Evolutionary conservation across 805 yeast genomes (phyloP).

Genomic region (Wickerhamiella domercqiae): DNA sequence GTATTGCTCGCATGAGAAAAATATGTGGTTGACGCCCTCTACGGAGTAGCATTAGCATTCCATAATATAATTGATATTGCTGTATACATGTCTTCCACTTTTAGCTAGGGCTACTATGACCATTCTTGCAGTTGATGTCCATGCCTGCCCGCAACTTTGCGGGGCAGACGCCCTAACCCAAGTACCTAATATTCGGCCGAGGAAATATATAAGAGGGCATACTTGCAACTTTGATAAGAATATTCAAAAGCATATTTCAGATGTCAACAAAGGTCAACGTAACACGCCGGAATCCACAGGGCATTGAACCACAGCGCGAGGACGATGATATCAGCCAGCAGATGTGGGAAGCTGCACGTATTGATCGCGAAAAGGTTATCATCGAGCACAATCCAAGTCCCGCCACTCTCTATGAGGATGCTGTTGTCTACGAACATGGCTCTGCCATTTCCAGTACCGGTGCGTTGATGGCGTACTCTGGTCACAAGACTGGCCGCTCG

Average conservation of each 20-base stretch:
- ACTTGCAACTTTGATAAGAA: neutral
- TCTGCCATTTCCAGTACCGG: slow-evolving; percentile 88
- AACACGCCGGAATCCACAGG: slow-evolving; percentile 29
- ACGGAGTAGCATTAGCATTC: too few species aligned
- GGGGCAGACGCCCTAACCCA: too few species aligned
- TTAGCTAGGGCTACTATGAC: too few species aligned
- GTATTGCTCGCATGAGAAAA: too few species aligned
- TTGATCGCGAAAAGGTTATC: slow-evolving; percentile 28
- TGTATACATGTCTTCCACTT: too few species aligned
- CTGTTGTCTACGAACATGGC: slow-evolving; percentile 64
- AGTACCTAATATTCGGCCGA: too few species aligned
- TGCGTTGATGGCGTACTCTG: slow-evolving; percentile 90
- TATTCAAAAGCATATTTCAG: neutral
- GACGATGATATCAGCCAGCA: slow-evolving; percentile 26
- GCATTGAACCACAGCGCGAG: slow-evolving; percentile 28
- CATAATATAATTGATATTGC: too few species aligned
- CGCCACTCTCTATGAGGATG: slow-evolving; percentile 89
- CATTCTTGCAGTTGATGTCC: too few species aligned
- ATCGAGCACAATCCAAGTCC: slow-evolving; percentile 75
- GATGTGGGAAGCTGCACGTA: slow-evolving; percentile 24
- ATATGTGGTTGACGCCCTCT: too few species aligned
- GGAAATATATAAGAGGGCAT: too few species aligned
- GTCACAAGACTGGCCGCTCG: slow-evolving; percentile 92
- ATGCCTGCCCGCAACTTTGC: too few species aligned
- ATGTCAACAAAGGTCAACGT: slow-evolving; percentile 27